phyloP scores from a whole-genome alignment of 139 green algal species.

The Yamagishiella unicocca region DNA sequence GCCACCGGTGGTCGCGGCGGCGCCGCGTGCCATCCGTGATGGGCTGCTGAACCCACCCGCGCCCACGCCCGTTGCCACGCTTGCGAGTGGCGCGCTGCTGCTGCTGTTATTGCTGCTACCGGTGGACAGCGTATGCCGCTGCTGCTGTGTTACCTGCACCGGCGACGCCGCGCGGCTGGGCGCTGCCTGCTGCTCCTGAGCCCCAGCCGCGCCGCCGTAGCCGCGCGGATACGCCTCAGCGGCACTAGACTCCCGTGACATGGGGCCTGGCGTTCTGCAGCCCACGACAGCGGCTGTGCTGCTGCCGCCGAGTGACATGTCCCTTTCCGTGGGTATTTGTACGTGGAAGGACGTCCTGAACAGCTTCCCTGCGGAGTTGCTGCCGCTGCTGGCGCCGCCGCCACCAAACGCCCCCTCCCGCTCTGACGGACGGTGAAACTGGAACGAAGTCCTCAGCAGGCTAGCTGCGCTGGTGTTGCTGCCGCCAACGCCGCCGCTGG shows the following conservation, averaged over 20 bases:
- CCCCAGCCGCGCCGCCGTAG: background rate
- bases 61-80: background rate
- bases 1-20: background rate
- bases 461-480: background rate
- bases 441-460: background rate
- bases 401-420: no score
- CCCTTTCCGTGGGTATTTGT: background rate
- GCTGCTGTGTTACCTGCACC: no score
- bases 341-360: background rate
- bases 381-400: background rate
- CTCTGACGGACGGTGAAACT: background rate
- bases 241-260: background rate
- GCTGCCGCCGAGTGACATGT: background rate
- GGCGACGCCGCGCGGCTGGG: background rate
- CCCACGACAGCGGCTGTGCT: slow-evolving; percentile 25
- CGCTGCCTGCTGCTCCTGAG: background rate
- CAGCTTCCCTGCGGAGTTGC: background rate
- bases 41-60: background rate
- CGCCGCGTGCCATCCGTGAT: background rate
- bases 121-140: background rate
- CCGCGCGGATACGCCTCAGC: background rate
- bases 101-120: background rate
- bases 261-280: background rate
- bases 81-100: background rate
- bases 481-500: background rate